Percentiles rank a stretch among this genome's conserved stretches.
phyloP scores from a whole-genome alignment of 805 yeast genomes.

The Monosporozyma siamensis region DNA sequence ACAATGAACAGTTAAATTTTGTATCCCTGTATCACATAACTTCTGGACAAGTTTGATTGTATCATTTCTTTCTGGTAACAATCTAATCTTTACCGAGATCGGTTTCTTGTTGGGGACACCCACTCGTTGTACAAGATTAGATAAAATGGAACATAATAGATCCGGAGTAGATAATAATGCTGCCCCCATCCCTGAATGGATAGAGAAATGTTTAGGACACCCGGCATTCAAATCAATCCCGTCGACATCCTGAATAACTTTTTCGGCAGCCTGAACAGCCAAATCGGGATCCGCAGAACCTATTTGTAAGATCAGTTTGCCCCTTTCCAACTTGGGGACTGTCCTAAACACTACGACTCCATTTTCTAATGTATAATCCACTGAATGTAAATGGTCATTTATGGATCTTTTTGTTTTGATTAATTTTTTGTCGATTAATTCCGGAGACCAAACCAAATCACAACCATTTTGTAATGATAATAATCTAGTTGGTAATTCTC shows the following conservation, averaged over 20 bases:
- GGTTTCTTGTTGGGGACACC: constrained; percentile 72
- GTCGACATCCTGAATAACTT: constrained; percentile 76
- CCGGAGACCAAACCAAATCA: constrained; percentile 94
- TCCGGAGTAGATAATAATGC: constrained; percentile 82
- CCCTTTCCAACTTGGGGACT: constrained; percentile 49
- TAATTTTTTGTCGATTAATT: constrained; percentile 79
- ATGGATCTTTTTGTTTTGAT: constrained; percentile 56
- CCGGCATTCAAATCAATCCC: constrained; percentile 95
- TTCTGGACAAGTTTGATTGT: constrained; percentile 51
- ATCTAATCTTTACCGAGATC: constrained; percentile 82
- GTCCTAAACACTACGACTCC: constrained; percentile 66
- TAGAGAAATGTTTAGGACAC: constrained; percentile 91
- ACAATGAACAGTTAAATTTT: constrained; percentile 84
- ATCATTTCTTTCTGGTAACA: constrained; percentile 53
- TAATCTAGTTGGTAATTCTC: constrained; percentile 85
- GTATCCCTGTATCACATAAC: constrained; percentile 67
- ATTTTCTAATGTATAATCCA: constrained; percentile 42
- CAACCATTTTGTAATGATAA: constrained; percentile 79
- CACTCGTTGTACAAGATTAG: constrained; percentile 61
- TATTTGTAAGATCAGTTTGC: constrained; percentile 73
- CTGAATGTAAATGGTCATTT: constrained; percentile 47
- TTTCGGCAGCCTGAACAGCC: constrained; percentile 81
- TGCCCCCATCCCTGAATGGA: constrained; percentile 97
- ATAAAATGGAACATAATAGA: constrained; percentile 56
- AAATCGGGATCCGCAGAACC: constrained; percentile 78